These are phyloP conservation scores for Fallopia convolvulus DNA, from an alignment of 148 eudicot genomes.

Conservation along the genomic window DNA sequence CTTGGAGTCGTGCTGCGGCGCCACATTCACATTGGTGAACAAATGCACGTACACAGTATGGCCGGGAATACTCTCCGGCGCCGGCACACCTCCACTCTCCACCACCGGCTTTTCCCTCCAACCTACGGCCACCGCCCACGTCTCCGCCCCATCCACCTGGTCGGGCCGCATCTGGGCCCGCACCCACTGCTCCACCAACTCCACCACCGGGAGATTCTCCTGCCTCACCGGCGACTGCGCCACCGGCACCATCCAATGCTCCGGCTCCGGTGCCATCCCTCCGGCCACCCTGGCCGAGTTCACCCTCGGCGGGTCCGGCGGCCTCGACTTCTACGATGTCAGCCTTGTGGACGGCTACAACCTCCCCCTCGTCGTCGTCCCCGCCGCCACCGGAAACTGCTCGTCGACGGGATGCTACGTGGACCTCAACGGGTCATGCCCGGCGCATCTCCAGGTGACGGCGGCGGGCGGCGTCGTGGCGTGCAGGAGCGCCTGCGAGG, in stretches of 20 bases:
- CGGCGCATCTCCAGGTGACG: conserved; percentile 37
- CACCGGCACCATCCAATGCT: conserved; percentile 40
- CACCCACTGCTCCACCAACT: conserved; percentile 42
- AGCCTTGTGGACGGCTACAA: conserved; percentile 89
- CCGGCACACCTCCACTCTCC: conserved; percentile 55
- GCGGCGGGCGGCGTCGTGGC: conserved; percentile 27
- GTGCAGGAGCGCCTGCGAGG: conserved; percentile 78
- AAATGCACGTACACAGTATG: conserved; percentile 58
- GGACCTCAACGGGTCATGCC: conserved; percentile 30
- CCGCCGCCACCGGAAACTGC: conserved; percentile 26
- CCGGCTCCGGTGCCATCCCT: conserved; percentile 55
- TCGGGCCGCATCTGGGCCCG: conserved; percentile 92
- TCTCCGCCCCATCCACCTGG: conserved; percentile 50
- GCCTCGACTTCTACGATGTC: conserved; percentile 76
- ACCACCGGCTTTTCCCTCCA: conserved; percentile 55
- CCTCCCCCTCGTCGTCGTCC: conserved; percentile 46
- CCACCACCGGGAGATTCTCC: conserved; percentile 37
- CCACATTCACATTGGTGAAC: conserved; percentile 60
- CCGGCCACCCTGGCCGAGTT: conserved; percentile 83
- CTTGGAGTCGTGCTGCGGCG: conserved; percentile 17
- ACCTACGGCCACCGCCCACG: conserved; percentile 25
- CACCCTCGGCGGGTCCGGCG: conserved; percentile 53
- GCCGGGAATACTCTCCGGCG: conserved; percentile 70
- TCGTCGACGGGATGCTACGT: conserved; percentile 3
- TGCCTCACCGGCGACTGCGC: conserved; percentile 70